These are phyloP conservation scores for Colletotrichum musae DNA, from an alignment of 2,329 filamentous ascomycete species.

Conservation along the genomic window DNA sequence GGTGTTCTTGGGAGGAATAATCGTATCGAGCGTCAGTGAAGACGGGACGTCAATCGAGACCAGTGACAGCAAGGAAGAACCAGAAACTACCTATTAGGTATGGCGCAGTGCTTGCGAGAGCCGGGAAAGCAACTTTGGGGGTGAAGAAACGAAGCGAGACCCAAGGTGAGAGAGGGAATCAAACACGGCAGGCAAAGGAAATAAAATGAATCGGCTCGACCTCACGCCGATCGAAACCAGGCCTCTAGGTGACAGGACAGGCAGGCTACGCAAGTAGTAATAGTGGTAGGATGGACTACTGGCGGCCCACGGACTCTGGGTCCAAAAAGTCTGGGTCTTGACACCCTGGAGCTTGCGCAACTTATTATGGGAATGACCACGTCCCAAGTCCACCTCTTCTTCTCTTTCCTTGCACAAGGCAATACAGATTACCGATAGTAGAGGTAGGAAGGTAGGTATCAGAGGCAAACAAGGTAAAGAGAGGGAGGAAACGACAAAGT, in stretches of 20 bases:
- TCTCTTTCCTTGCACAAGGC: constrained; percentile 15
- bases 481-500: no score
- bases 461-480: no score
- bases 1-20: constrained; percentile 1
- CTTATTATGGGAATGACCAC: not conserved
- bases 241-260: not conserved
- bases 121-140: no score
- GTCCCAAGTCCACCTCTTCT: constrained; percentile 1
- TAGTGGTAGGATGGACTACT: not conserved
- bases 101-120: no score
- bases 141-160: constrained; percentile 1
- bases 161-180: not conserved
- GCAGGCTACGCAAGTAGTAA: not conserved
- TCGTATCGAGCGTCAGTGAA: not conserved
- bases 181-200: no score
- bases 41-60: no score
- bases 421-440: no score
- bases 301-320: not conserved
- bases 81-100: no score
- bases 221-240: no score
- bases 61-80: no score
- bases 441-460: no score
- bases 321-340: constrained; percentile 24
- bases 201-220: no score
- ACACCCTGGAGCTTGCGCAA: not conserved